These are phyloP conservation scores for Hemisphaericaspora nanyangensis DNA, from an alignment of 805 yeast species.

Conservation along the genomic window DNA sequence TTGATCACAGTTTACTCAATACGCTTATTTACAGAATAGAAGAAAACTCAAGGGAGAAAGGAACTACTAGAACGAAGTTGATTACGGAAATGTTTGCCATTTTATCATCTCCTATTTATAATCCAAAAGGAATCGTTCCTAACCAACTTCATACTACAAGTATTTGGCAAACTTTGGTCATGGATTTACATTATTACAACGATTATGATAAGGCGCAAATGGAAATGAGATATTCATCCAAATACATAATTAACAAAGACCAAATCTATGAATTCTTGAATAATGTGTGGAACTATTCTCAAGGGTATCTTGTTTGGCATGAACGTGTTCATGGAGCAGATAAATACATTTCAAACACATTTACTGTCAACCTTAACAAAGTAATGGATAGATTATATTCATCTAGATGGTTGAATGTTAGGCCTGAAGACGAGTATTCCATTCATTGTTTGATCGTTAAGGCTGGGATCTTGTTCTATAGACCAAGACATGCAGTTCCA, in stretches of 20 bases:
- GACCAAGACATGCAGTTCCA: constrained; percentile 16
- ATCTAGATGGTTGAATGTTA: constrained; percentile 21
- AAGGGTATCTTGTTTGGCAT: constrained; percentile 15
- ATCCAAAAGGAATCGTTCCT: constrained; percentile 14
- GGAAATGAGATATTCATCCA: not conserved
- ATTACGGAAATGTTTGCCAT: constrained; percentile 26
- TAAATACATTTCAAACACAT: not conserved
- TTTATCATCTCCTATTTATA: constrained; percentile 15
- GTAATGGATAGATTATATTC: constrained; percentile 21
- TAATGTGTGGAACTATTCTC: constrained; percentile 20
- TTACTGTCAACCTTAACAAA: constrained; percentile 12
- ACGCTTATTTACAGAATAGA: constrained; percentile 31
- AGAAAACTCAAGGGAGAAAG: constrained; percentile 16
- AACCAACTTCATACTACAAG: constrained; percentile 16
- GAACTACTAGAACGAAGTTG: constrained; percentile 17
- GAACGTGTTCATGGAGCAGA: constrained; percentile 1
- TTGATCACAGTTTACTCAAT: constrained; percentile 29
- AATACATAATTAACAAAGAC: constrained; percentile 11
- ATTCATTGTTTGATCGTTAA: constrained; percentile 25
- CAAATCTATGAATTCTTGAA: constrained; percentile 22
- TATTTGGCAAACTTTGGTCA: constrained; percentile 26
- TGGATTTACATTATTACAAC: constrained; percentile 13
- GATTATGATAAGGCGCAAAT: constrained; percentile 10
- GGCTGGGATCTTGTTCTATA: constrained; percentile 24
- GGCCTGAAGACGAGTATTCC: constrained; percentile 10